Percentiles rank a stretch among this genome's conserved stretches.
These are phyloP conservation scores for Hygrophila difformis DNA, from an alignment of 257 asterid genomes.

Conservation along the genomic window DNA sequence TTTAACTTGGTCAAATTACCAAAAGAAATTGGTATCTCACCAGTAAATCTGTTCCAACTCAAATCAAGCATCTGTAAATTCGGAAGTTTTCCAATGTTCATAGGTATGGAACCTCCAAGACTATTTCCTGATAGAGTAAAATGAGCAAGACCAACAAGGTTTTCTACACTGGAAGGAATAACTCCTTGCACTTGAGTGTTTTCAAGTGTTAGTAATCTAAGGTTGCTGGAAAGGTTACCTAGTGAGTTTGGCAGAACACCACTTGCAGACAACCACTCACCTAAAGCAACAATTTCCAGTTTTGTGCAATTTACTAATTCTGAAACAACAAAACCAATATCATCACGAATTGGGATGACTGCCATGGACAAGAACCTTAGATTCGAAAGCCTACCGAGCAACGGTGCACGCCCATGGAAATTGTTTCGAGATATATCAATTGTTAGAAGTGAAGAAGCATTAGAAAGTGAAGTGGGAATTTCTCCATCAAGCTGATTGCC, in stretches of 20 bases:
- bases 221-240: conserved; percentile 22
- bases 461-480: conserved; percentile 21
- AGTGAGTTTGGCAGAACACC: conserved; percentile 25
- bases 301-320: conserved; percentile 22
- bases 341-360: conserved; percentile 10
- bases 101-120: conserved; percentile 23
- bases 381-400: conserved; percentile 13
- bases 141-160: conserved; percentile 18
- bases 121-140: conserved; percentile 18
- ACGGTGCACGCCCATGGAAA: conserved; percentile 20
- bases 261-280: conserved; percentile 17
- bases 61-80: conserved; percentile 13
- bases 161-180: conserved; percentile 25
- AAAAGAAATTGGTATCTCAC: conserved; percentile 17
- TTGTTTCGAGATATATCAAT: conserved; percentile 14
- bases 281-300: conserved; percentile 14
- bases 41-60: conserved; percentile 4
- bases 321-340: conserved; percentile 23
- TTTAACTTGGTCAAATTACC: conserved; percentile 17
- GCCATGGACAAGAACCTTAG: conserved; percentile 12
- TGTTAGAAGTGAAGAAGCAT: conserved; percentile 17
- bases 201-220: conserved; percentile 11
- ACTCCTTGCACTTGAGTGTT: conserved; percentile 27
- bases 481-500: conserved; percentile 17
- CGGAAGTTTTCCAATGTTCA: conserved; percentile 17